Base-by-base conservation (phyloP, 805 yeast species). In the Yarrowia sp. region DNA sequence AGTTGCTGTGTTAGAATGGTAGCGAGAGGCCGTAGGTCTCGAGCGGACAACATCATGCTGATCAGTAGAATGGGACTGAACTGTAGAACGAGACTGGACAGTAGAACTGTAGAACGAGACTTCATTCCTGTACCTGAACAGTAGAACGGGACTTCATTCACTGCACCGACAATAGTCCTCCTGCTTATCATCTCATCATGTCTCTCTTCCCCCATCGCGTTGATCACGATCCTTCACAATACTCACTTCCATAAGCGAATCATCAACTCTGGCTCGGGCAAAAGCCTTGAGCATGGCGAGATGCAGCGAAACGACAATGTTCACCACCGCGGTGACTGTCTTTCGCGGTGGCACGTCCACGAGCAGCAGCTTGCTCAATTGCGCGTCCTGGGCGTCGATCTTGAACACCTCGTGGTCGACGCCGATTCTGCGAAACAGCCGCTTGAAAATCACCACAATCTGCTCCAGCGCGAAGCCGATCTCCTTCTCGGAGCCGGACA, bases 1-100 rank as follows among this genome's bases (percentile, higher is more conserved):
- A 55, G 47, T 29, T 36, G 47, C 61, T 51, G 58, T 51, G 58
- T 51, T 51, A 51, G 58, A 27, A 27, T 24, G n/a, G n/a, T n/a
- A n/a, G n/a, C n/a, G n/a, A n/a, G n/a, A n/a, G n/a, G n/a, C n/a
- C n/a, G n/a, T n/a, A n/a, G n/a, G n/a, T n/a, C n/a, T n/a, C n/a
- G n/a, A n/a, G n/a, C n/a, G n/a, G n/a, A n/a, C n/a, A n/a, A n/a
- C n/a, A n/a, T n/a, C n/a, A n/a, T n/a, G n/a, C n/a, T n/a, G n/a
- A n/a, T n/a, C n/a, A n/a, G n/a, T n/a, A n/a, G n/a, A n/a, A n/a
- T n/a, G n/a, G n/a, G n/a, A n/a, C n/a, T n/a, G n/a, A n/a, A n/a
- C n/a, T n/a, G n/a, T n/a, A n/a, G n/a, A n/a, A n/a, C n/a, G n/a
- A n/a, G n/a, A n/a, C n/a, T n/a, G n/a, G n/a, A n/a, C n/a, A n/a